Base-by-base conservation (phyloP, 805 yeast genomes). In the Blastobotrys robertii region DNA sequence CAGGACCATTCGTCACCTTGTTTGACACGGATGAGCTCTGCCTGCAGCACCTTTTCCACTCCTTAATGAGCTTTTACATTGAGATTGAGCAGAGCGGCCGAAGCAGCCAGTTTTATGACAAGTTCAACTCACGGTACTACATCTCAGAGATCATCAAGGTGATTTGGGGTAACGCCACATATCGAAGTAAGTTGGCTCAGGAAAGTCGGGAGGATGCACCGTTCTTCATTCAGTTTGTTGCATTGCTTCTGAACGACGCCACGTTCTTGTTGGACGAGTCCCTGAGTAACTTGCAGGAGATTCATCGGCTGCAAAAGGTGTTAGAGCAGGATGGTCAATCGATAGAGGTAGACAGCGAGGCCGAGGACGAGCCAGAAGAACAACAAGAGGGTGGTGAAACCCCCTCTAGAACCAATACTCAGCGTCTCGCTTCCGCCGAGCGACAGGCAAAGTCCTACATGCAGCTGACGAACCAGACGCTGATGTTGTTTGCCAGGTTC, bases 51-150 rank as follows among this genome's bases (percentile, higher is more conserved):
- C 59, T 92, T 49, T 67, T 92, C 44, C 87, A 84, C 55, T 83
- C 95, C 1, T 69, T 92, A 44, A 72, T 92, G 63, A 94, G 86
- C 54, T 83, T 87, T 48, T 92, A 90, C 60, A 95, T 92, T 30
- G 85, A 84, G 71, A 88, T 90, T 40, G 99, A 92, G 60, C 87
- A 84, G 56, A 92, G 98, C 0, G 98, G 98, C 8, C 82, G 96
- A 1, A 80, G 90, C 6, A 79, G 94, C 0, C 97, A 92, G 63
- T 92, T 90, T 58, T 90, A 90, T 61, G 99, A 92, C 62, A 92
- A 92, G 64, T 92, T 92, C 66, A 88, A 86, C 60, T 76, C 85
- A 36, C 74, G 98, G 60, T 90, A 79, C 62, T 81, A 85, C 58
- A 84, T 92, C 25, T 82, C 96, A 0, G 75, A 75, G 38, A 81